phyloP scores from a whole-genome alignment of 257 asterid species.

The Penstemon barbatus region DNA sequence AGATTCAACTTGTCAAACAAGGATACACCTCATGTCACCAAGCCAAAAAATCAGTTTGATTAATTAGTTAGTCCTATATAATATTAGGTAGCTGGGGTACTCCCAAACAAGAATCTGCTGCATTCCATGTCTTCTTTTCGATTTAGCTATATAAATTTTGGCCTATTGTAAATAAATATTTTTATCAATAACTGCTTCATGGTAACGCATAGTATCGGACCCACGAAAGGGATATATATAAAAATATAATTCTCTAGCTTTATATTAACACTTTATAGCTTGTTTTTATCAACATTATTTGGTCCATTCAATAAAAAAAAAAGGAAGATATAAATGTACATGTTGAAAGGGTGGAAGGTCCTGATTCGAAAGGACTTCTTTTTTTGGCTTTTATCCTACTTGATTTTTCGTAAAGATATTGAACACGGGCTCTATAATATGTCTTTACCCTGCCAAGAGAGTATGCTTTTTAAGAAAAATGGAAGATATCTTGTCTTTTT shows the following conservation, averaged over 20 bases:
- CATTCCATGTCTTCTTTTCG: constrained; percentile 12
- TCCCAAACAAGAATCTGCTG: constrained; percentile 20
- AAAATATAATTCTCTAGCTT: constrained; percentile 29
- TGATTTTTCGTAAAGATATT: too few species aligned
- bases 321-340: neutral
- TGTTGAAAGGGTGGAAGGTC: constrained; percentile 32
- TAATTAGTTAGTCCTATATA: neutral
- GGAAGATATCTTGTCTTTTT: too few species aligned
- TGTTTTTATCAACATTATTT: constrained; percentile 10
- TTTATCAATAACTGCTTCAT: constrained; percentile 36
- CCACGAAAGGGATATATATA: constrained; percentile 21
- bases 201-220: constrained; percentile 44
- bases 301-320: constrained; percentile 35
- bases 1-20: constrained; percentile 47
- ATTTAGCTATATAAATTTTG: constrained; percentile 5
- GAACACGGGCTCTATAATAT: too few species aligned
- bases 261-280: neutral
- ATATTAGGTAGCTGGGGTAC: constrained; percentile 19
- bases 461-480: too few species aligned
- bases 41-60: constrained; percentile 27
- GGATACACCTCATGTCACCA: constrained; percentile 30
- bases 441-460: too few species aligned
- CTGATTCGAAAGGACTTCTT: constrained; percentile 37
- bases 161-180: constrained; percentile 42
- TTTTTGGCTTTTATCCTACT: too few species aligned